A percentile compares a stretch with the other conserved stretches of the same genome.
These are phyloP conservation scores for Penicillium macrosclerotiorum DNA, from an alignment of 495 filamentous ascomycete genomes.

Conservation along the genomic window DNA sequence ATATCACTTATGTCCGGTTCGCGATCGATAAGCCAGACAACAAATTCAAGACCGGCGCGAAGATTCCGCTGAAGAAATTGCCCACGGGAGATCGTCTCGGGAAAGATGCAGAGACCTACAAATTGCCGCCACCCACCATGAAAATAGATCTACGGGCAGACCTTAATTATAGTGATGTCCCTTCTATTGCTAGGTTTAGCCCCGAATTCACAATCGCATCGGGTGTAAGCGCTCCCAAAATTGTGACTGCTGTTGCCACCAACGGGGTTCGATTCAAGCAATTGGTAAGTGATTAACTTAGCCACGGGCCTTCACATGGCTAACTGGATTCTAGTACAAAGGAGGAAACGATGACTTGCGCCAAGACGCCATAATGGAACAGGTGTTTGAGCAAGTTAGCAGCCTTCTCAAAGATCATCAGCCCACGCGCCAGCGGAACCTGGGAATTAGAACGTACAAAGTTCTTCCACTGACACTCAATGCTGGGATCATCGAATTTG, in stretches of 20 bases:
- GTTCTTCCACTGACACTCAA: slow-evolving; percentile 81
- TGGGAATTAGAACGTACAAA: slow-evolving; percentile 92
- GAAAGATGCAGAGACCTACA: slow-evolving; percentile 52
- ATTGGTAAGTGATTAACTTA: slow-evolving; percentile 51
- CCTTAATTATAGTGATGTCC: slow-evolving; percentile 72
- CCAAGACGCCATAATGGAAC: slow-evolving; percentile 99
- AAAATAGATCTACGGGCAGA: slow-evolving; percentile 70
- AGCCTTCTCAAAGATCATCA: slow-evolving; percentile 81
- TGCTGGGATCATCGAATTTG: slow-evolving; percentile 96
- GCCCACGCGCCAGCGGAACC: slow-evolving; percentile 80
- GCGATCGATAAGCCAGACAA: slow-evolving; percentile 61
- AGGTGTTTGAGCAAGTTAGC: slow-evolving; percentile 96
- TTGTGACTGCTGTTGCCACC: slow-evolving; percentile 72
- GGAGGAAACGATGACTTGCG: slow-evolving; percentile 91
- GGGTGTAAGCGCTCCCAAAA: slow-evolving; percentile 88
- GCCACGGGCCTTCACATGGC: neutral
- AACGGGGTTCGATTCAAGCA: slow-evolving; percentile 82
- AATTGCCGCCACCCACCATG: slow-evolving; percentile 87
- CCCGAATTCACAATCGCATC: slow-evolving; percentile 78
- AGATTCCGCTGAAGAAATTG: slow-evolving; percentile 59
- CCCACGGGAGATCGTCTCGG: slow-evolving; percentile 55
- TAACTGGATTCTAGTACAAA: slow-evolving; percentile 61
- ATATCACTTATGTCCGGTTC: slow-evolving; percentile 69
- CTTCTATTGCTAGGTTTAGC: slow-evolving; percentile 65
- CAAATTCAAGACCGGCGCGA: slow-evolving; percentile 65